These are phyloP conservation scores for Tulasnella calospora DNA, from an alignment of 768 basidiomycete genomes.

Conservation along the genomic window DNA sequence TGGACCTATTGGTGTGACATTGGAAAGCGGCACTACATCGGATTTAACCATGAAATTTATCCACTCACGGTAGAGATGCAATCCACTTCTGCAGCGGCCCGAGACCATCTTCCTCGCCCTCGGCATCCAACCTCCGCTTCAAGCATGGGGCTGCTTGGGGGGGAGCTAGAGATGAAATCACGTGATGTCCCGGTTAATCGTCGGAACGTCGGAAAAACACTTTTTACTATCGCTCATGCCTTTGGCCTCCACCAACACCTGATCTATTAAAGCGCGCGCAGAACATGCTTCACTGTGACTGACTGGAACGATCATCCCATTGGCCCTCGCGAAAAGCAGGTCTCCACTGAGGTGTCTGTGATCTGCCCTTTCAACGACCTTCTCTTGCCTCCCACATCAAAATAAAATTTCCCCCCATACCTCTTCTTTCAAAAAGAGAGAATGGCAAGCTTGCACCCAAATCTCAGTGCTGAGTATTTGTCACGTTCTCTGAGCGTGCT, in stretches of 20 bases:
- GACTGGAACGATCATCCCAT: not conserved
- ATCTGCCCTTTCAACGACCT: not conserved
- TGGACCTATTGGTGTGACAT: not conserved
- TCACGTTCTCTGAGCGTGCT: not conserved
- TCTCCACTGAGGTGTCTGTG: not conserved
- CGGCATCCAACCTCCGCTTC: too few relatives aligned
- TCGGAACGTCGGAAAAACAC: not conserved
- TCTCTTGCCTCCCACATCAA: not conserved
- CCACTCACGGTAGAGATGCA: not conserved
- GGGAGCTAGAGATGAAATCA: conserved; percentile 60
- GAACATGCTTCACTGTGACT: not conserved
- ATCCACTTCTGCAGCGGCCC: not conserved
- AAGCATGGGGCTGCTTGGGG: too few relatives aligned
- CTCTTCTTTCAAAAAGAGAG: not conserved
- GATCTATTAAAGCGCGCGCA: not conserved
- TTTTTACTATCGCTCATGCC: not conserved
- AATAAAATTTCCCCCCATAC: not conserved
- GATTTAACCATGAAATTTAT: not conserved
- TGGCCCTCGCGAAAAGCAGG: not conserved
- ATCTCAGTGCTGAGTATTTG: not conserved
- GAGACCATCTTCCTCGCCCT: not conserved
- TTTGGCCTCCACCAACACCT: not conserved
- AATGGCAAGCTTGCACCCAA: not conserved
- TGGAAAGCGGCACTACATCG: not conserved
- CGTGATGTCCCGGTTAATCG: conserved; percentile 38